These are phyloP conservation scores for Dictyostelium firmibasis DNA, from an alignment of 78 protist genomes.

Conservation along the genomic window DNA sequence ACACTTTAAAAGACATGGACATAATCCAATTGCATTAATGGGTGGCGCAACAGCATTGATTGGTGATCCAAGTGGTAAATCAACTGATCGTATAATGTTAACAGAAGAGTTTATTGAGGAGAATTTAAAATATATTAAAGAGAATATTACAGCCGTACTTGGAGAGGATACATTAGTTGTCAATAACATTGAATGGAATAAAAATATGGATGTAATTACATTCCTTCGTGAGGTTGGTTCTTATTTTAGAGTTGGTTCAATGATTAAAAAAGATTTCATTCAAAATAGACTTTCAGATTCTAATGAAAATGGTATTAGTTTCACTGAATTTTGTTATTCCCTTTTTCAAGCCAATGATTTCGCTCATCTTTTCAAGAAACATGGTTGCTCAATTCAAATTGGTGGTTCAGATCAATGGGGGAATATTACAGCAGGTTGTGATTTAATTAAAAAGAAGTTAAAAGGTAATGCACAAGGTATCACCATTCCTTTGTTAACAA, in stretches of 20 bases:
- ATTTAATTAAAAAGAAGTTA: constrained; percentile 58
- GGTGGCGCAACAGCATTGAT: constrained; percentile 94
- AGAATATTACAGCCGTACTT: constrained; percentile 19
- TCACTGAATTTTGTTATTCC: constrained; percentile 91
- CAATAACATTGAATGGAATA: constrained; percentile 90
- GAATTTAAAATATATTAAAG: constrained; percentile 17
- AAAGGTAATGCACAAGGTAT: constrained; percentile 58
- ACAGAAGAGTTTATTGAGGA: neutral
- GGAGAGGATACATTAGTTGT: constrained; percentile 61
- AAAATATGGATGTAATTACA: constrained; percentile 6
- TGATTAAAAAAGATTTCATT: constrained; percentile 78
- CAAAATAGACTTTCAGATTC: constrained; percentile 11
- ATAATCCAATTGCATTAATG: constrained; percentile 69
- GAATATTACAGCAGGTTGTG: constrained; percentile 89
- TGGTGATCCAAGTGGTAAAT: constrained; percentile 93
- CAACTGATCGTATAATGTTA: constrained; percentile 81
- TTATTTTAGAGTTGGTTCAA: constrained; percentile 68
- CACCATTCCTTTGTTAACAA: constrained; percentile 86
- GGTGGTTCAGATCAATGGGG: constrained; percentile 97
- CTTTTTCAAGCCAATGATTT: constrained; percentile 90
- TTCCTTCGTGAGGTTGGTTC: constrained; percentile 79
- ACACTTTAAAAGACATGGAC: constrained; percentile 66
- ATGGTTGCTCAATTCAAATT: constrained; percentile 81
- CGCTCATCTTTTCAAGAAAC: constrained; percentile 31
- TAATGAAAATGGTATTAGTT: constrained; percentile 75